Evolutionary conservation across 192 early-diverging fungal genomes (phyloP).

Genomic region (Helicostylum pulchrum): DNA sequence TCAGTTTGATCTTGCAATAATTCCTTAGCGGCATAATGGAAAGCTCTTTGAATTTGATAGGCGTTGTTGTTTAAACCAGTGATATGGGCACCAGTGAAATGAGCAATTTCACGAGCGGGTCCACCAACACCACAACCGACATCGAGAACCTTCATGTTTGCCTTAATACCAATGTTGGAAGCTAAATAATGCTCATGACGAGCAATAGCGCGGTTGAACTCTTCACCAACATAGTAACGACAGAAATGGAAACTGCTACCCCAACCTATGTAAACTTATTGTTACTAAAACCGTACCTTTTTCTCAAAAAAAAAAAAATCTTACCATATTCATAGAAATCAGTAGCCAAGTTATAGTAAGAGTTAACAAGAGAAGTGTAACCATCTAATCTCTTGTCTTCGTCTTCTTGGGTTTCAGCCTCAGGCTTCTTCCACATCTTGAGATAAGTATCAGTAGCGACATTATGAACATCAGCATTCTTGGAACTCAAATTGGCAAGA

Average conservation of each 20-base stretch:
- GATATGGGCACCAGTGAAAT: slow-evolving; percentile 85
- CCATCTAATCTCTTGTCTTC: slow-evolving; percentile 55
- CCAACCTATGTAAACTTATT: slow-evolving; percentile 62
- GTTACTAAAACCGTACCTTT: not conserved
- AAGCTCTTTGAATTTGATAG: slow-evolving; percentile 84
- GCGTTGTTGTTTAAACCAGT: slow-evolving; percentile 97
- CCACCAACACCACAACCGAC: slow-evolving; percentile 97
- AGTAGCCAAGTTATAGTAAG: slow-evolving; percentile 80
- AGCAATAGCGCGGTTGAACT: slow-evolving; percentile 76
- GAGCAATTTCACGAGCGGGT: slow-evolving; percentile 88
- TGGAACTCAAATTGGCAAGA: slow-evolving; percentile 50
- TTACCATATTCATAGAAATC: slow-evolving; percentile 76
- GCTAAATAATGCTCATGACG: slow-evolving; percentile 92
- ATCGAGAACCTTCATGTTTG: slow-evolving; percentile 77
- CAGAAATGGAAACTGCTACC: slow-evolving; percentile 92
- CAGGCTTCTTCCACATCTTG: slow-evolving; percentile 62
- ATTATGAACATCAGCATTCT: slow-evolving; percentile 66
- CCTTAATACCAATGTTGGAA: slow-evolving; percentile 63
- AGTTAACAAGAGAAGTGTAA: slow-evolving; percentile 73
- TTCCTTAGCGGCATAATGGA: slow-evolving; percentile 64
- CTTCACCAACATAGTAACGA: slow-evolving; percentile 71
- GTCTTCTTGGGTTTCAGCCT: slow-evolving; percentile 53
- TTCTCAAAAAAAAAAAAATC: not conserved
- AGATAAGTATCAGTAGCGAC: slow-evolving; percentile 69
- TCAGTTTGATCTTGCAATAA: slow-evolving; percentile 55